Evolutionary conservation across 2,329 filamentous ascomycete genomes (phyloP).

Genomic region (Fusarium cicatricum): DNA sequence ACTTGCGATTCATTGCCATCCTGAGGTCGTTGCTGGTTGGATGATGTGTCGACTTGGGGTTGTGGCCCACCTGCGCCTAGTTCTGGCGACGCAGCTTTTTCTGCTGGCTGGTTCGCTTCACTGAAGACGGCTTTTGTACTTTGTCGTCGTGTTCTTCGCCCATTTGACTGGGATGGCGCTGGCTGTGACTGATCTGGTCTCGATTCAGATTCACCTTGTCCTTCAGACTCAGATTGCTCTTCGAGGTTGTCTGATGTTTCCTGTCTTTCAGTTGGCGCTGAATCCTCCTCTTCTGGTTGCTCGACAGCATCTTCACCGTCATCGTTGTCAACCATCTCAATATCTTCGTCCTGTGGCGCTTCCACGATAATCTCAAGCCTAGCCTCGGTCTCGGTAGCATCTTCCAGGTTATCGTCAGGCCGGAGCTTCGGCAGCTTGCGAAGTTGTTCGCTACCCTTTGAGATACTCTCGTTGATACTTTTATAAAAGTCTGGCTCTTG

Average conservation of each 20-base stretch:
- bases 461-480: slow-evolving; percentile 25
- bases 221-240: background rate
- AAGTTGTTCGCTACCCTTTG: background rate
- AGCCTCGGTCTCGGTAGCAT: background rate
- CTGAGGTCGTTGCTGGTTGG: background rate
- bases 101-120: background rate
- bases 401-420: background rate
- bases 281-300: background rate
- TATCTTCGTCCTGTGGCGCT: background rate
- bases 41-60: background rate
- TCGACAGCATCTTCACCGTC: background rate
- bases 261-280: background rate
- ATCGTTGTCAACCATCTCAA: background rate
- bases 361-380: background rate
- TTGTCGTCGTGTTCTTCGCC: slow-evolving; percentile 8
- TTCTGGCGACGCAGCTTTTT: slow-evolving; percentile 20
- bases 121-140: slow-evolving; percentile 20
- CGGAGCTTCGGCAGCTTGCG: background rate
- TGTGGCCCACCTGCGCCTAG: slow-evolving; percentile 12
- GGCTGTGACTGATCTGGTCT: background rate
- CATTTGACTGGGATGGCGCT: background rate
- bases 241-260: background rate
- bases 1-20: background rate
- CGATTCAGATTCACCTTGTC: background rate
- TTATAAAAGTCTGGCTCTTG: slow-evolving; percentile 10